A percentile compares a stretch with the other conserved stretches of the same genome.
Evolutionary conservation across 2,329 filamentous ascomycete genomes (phyloP).

Genomic region (Didymella sp.): DNA sequence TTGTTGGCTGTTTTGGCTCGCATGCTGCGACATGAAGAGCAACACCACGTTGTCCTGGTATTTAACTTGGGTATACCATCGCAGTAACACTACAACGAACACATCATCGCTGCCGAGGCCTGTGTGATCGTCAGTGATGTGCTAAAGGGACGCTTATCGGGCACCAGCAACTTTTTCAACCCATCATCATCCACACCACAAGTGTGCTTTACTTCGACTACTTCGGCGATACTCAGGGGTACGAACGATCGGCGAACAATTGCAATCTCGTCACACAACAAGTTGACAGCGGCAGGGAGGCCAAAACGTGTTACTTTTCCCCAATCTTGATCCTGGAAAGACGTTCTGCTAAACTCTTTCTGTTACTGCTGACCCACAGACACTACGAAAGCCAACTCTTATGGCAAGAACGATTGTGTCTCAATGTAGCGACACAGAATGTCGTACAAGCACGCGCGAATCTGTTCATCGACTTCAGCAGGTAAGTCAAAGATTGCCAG

Average conservation of each 20-base stretch:
- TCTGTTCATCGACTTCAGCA: neutral
- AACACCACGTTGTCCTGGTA: conserved; percentile 3
- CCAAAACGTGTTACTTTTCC: neutral
- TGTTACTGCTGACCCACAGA: neutral
- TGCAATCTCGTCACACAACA: neutral
- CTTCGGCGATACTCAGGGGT: neutral
- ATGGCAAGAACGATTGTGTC: neutral
- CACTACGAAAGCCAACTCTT: neutral
- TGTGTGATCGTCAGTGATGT: neutral
- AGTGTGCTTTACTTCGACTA: neutral
- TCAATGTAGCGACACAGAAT: neutral
- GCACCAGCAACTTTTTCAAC: neutral
- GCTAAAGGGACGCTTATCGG: neutral
- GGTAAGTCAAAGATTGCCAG: neutral
- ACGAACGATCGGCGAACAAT: neutral
- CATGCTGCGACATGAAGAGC: conserved; percentile 9
- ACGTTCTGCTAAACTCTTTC: neutral
- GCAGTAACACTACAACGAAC: neutral
- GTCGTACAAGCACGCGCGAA: neutral
- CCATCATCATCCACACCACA: neutral
- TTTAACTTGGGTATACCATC: neutral
- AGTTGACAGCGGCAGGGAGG: neutral
- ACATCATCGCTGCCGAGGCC: neutral
- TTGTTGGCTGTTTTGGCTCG: conserved; percentile 9
- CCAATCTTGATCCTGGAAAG: neutral